These are phyloP conservation scores for Ehretia macrophylla DNA, from an alignment of 257 asterid genomes.

Conservation along the genomic window DNA sequence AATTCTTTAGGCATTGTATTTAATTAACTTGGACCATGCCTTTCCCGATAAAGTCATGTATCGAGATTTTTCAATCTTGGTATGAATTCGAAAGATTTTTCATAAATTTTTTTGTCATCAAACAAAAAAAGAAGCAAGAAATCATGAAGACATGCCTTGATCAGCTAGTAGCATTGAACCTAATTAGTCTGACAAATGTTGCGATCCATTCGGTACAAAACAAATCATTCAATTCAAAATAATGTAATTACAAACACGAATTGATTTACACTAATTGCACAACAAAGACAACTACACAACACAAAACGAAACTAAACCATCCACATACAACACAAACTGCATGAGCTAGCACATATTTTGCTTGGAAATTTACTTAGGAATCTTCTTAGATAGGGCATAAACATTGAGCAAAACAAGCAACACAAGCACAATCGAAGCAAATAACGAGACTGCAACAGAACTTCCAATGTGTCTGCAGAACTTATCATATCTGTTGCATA, in stretches of 20 bases:
- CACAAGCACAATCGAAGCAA: conserved; percentile 33
- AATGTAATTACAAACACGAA: not conserved
- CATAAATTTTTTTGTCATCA: too few species aligned
- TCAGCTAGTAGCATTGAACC: too few species aligned
- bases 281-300: not conserved
- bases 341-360: not conserved
- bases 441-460: conserved; percentile 36
- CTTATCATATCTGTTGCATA: conserved; percentile 31
- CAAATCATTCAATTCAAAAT: not conserved
- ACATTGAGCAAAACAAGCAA: conserved; percentile 38
- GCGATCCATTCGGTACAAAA: not conserved
- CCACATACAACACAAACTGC: not conserved
- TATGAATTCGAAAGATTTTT: too few species aligned
- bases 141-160: too few species aligned
- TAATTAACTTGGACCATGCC: too few species aligned
- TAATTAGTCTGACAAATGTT: too few species aligned
- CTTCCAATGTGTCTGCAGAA: conserved; percentile 49
- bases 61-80: too few species aligned
- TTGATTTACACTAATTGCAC: not conserved
- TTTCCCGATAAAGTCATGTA: too few species aligned
- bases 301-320: not conserved
- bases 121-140: too few species aligned
- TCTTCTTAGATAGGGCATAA: conserved; percentile 37
- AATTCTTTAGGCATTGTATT: too few species aligned
- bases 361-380: conserved; percentile 19